phyloP scores from a whole-genome alignment of 106 monocot species.

The Dactylorhiza incarnata region DNA sequence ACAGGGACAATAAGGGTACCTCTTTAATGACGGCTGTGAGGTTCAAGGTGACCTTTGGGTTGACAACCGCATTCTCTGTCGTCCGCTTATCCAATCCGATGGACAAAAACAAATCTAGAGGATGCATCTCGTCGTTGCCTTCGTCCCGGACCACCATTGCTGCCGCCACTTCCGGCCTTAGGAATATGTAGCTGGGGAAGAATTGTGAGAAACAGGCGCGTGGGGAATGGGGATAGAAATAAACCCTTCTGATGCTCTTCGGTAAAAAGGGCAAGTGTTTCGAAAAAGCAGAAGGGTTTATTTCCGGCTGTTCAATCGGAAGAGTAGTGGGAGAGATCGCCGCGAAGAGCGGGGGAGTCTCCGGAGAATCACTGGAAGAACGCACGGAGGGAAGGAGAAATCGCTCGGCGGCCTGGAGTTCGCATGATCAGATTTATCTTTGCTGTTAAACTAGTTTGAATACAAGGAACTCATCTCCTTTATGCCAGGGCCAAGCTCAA shows the following conservation, averaged over 20 bases:
- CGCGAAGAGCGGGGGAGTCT: no score
- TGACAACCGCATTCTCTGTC: slow-evolving; percentile 81
- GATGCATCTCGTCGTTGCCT: slow-evolving; percentile 21
- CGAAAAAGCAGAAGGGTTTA: no score
- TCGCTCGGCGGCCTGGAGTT: no score
- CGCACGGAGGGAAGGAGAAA: no score
- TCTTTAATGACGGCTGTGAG: slow-evolving; percentile 85
- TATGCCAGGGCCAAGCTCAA: background rate
- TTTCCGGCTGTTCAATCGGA: no score
- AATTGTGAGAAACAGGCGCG: background rate
- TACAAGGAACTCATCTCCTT: background rate
- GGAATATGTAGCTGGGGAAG: no score
- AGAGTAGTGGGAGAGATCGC: no score
- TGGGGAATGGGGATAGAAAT: no score
- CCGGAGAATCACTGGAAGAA: no score
- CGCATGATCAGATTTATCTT: background rate
- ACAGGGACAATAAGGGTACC: slow-evolving; percentile 19
- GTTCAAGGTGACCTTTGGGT: slow-evolving; percentile 83
- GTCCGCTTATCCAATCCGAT: slow-evolving; percentile 78
- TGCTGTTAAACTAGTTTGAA: background rate
- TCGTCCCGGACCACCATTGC: slow-evolving; percentile 12
- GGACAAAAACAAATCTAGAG: slow-evolving; percentile 60
- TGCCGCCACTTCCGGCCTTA: background rate
- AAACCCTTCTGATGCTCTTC: no score
- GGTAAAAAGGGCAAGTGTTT: no score